Evolutionary conservation across 257 asterid genomes (phyloP), one percentile per base, ranked within the genome.

Genomic region (Anisodus acutangulus): DNA sequence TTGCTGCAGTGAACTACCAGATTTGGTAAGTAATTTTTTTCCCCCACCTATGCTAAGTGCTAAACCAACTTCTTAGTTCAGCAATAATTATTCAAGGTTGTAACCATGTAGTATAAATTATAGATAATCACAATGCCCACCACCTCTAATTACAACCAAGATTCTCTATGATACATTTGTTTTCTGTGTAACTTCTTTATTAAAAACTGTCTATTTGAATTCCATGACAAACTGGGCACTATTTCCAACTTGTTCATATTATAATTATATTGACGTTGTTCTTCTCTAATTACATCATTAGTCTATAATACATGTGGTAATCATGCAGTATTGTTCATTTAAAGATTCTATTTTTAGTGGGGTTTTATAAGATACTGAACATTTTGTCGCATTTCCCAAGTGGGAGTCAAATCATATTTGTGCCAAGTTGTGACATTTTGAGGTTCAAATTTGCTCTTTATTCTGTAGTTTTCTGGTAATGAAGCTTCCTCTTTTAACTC

Each of bases 211-310:
- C 45, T 64, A 60, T 17, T 45, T 59, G 41, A 47, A 41, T 41
- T 57, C 83, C 84, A 81, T 43, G 74, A 35, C n/a, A 81, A 45
- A 9, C 63, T 26, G 74, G 81, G 45, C 10, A 81, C 1, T 81
- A 63, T 4, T 13, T 81, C 26, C 84, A 81, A 81, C 84, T 81
- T 81, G 78, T 78, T 55, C 45, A 26, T 22, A 78, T 78, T 53
- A 22, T 53, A 78, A 78, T 78, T 53, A 22, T 53, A 78, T 78
- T 19, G 43, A 10, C 60, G 12, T 53, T 51, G 3, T 59, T 41
- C 22, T 60, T 81, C 63, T 81, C 22, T 63, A 60, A 43, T 47
- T 81, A 19, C 1, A 41, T 16, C 5, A 58, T 17, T 80, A 62
- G 54, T 55, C 19, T 58, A 80, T 39, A 17, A 16, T 80, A n/a